phyloP scores from a whole-genome alignment of 768 basidiomycete species.

The Kwoniella sp. region DNA sequence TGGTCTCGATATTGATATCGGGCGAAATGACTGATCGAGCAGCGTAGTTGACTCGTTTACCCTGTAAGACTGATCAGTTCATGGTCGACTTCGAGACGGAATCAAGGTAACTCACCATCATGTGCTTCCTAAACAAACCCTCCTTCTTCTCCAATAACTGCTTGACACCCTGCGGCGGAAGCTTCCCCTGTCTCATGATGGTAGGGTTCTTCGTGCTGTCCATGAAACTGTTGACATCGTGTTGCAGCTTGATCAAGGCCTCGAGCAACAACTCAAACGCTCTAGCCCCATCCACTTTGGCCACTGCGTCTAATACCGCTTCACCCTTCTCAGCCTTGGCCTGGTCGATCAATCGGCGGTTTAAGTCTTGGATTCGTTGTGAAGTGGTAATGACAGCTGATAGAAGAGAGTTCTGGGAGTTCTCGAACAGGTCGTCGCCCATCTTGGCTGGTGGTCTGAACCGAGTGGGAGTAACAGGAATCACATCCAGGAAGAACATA shows the following conservation, averaged over 20 bases:
- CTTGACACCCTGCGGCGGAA: conserved; percentile 91
- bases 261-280: conserved; percentile 74
- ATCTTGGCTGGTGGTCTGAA: conserved; percentile 92
- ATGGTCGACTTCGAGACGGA: background rate
- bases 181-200: conserved; percentile 78
- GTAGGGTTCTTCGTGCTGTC: conserved; percentile 94
- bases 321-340: conserved; percentile 44
- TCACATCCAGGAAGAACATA: conserved; percentile 94
- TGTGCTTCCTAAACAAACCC: conserved; percentile 94
- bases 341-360: conserved; percentile 61
- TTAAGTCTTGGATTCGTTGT: conserved; percentile 69
- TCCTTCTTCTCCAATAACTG: conserved; percentile 98
- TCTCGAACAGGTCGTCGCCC: conserved; percentile 91
- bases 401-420: conserved; percentile 90
- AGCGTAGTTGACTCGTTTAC: conserved; percentile 98
- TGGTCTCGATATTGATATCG: conserved; percentile 98
- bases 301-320: conserved; percentile 60
- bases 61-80: conserved; percentile 60
- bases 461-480: conserved; percentile 89
- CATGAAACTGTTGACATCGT: conserved; percentile 94
- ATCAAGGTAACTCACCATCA: conserved; percentile 79
- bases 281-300: conserved; percentile 60
- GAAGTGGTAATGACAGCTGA: conserved; percentile 77
- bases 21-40: conserved; percentile 99
- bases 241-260: conserved; percentile 81